Conservation (phyloP, 1,139 yeast genomes). For the Hyphopichia khmerensis region DNA sequence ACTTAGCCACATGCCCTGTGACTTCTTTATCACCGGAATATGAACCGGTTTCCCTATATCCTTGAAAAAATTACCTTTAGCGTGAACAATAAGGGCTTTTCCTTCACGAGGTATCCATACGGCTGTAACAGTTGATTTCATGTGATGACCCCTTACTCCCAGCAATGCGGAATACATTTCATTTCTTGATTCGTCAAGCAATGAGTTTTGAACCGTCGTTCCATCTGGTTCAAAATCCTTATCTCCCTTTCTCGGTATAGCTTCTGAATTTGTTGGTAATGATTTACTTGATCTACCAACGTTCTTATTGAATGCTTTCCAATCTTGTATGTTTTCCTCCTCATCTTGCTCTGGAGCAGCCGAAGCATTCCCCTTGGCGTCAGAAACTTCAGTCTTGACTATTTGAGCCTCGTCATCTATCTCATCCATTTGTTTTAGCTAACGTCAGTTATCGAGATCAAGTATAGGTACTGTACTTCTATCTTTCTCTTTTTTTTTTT, state of each 20-base stretch:
- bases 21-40: conserved; percentile 12
- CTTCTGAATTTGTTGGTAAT: conserved; percentile 16
- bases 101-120: conserved; percentile 45
- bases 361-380: neutral
- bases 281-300: conserved; percentile 1
- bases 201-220: conserved; percentile 54
- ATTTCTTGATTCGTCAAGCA: conserved; percentile 54
- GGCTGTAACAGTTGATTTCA: conserved; percentile 45
- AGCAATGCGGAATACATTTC: conserved; percentile 74
- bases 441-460: too few species aligned
- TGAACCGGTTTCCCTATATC: conserved; percentile 61
- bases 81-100: conserved; percentile 50
- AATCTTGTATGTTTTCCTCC: conserved; percentile 71
- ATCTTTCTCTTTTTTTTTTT: neutral
- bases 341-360: conserved; percentile 20
- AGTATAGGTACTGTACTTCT: too few species aligned
- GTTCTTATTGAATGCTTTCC: conserved; percentile 47
- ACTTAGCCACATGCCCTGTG: conserved; percentile 44
- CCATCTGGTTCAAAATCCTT: conserved; percentile 90
- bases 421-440: conserved; percentile 3
- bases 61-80: conserved; percentile 72
- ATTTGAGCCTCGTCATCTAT: conserved; percentile 4
- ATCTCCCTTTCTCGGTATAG: conserved; percentile 69
- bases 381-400: neutral
- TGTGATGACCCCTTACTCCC: conserved; percentile 58